These are phyloP conservation scores for Protomyces gravidus DNA, from an alignment of 1,139 yeast genomes.

Conservation along the genomic window DNA sequence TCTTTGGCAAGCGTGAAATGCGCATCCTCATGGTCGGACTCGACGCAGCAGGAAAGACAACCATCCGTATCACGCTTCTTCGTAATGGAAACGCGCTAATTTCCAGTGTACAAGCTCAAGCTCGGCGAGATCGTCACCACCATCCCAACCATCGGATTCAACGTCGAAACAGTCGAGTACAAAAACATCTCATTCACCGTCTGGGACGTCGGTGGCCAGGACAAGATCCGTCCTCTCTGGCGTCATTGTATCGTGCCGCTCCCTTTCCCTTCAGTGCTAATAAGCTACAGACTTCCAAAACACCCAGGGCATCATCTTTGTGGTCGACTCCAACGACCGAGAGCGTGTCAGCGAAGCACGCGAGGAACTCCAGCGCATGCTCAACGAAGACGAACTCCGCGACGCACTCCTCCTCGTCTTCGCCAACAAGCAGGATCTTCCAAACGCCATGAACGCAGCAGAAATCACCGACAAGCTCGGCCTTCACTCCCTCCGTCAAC, in stretches of 20 bases:
- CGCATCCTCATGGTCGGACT: slow-evolving; percentile 92
- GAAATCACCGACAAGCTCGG: slow-evolving; percentile 91
- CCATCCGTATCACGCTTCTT: slow-evolving; percentile 50
- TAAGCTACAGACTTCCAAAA: slow-evolving; percentile 45
- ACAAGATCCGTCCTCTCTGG: slow-evolving; percentile 92
- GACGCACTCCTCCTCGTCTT: slow-evolving; percentile 83
- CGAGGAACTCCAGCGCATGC: slow-evolving; percentile 89
- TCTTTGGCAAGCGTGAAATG: slow-evolving; percentile 58
- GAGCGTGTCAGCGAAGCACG: slow-evolving; percentile 91
- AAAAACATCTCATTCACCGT: slow-evolving; percentile 91
- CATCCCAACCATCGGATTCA: slow-evolving; percentile 85
- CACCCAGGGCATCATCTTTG: slow-evolving; percentile 90
- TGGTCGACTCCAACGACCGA: slow-evolving; percentile 88
- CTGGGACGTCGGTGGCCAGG: slow-evolving; percentile 98
- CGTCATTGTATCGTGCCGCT: slow-evolving; percentile 54
- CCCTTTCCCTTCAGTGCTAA: background rate
- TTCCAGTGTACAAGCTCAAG: slow-evolving; percentile 42
- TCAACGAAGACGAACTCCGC: slow-evolving; percentile 88
- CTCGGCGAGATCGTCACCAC: slow-evolving; percentile 91
- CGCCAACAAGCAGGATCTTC: slow-evolving; percentile 92
- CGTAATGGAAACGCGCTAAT: background rate
- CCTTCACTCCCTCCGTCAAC: slow-evolving; percentile 84
- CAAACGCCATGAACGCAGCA: slow-evolving; percentile 93
- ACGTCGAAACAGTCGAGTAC: slow-evolving; percentile 86
- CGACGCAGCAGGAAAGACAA: slow-evolving; percentile 43